Conservation (phyloP, 164 flowering plant species). For the Dillenia turbinata region DNA sequence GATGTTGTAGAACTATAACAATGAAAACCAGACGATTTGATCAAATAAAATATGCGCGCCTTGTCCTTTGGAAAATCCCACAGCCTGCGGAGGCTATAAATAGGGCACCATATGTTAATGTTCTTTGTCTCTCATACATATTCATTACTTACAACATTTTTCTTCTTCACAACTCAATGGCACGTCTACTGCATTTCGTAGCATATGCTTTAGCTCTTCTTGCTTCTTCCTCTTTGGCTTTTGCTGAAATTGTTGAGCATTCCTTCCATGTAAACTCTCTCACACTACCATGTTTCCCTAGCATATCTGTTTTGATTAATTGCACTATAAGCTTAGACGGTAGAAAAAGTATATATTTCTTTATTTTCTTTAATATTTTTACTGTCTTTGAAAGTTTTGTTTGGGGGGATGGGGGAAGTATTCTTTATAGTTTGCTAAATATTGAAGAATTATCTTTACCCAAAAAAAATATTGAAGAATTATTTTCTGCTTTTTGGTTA, state of each 20-base stretch:
- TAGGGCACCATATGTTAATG: too few species aligned
- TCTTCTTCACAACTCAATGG: conserved; percentile 6
- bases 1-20: too few species aligned
- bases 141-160: too few species aligned
- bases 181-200: not conserved
- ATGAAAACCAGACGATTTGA: too few species aligned
- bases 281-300: not conserved
- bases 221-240: conserved; percentile 17
- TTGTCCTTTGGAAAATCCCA: too few species aligned
- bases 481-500: too few species aligned
- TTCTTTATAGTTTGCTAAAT: not conserved
- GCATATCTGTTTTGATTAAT: not conserved
- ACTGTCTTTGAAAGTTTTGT: not conserved
- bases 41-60: too few species aligned
- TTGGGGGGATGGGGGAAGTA: not conserved
- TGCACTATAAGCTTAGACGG: too few species aligned
- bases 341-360: not conserved
- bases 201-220: conserved; percentile 15
- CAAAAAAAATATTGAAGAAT: not conserved
- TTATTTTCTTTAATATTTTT: not conserved
- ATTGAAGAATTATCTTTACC: not conserved
- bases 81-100: too few species aligned
- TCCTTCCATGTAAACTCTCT: conserved; percentile 31
- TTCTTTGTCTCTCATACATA: too few species aligned
- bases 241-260: conserved; percentile 42